Evolutionary conservation across 495 filamentous ascomycete species (phyloP), one percentile per base, ranked within the genome.

Genomic region (Penicillium alfredii): DNA sequence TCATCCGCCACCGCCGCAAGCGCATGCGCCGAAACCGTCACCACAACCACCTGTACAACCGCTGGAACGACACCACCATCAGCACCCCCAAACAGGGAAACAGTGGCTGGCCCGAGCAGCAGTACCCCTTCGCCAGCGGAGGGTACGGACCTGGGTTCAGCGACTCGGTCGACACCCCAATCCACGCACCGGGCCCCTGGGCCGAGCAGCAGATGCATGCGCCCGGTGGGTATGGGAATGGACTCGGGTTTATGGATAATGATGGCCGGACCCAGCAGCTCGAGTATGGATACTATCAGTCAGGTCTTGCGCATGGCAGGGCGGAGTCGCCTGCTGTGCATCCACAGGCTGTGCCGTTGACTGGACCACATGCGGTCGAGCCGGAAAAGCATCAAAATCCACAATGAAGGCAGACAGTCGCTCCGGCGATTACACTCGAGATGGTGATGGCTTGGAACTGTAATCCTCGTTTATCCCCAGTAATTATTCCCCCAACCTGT

Each of bases 1-100:
- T 56, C 40, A 59, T 66, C 42, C 60, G 58, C 10, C 46, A 42
- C 22, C 64, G 60, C 8, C 60, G 64, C 39, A 61, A 50, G 48
- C 40, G 51, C 39, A 38, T 35, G n/a, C 44, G 54, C 8, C 35
- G 49, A 4, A 38, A 42, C 16, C 48, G 55, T 1, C 35, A 45
- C 10, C 41, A 45, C 1, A 35, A 37, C 19, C 49, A 55, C 8
- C 30, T 61, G 26, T 61, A 55, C 24, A 47, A 48, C 6, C 46
- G 46, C 27, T 66, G 58, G 55, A 47, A 53, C 24, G 49, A 62
- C 24, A 39, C 55, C 16, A 42, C 45, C 18, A 45, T 45, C 31
- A 46, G 28, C 10, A 42, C 53, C 3, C 51, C 47, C 19, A 24
- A 28, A n/a, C 42, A 34, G 3, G 42, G 21, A n/a, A 49, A 51